Base-by-base conservation (phyloP, 352 stramenopile species). In the Phytopythium ostracodes region DNA sequence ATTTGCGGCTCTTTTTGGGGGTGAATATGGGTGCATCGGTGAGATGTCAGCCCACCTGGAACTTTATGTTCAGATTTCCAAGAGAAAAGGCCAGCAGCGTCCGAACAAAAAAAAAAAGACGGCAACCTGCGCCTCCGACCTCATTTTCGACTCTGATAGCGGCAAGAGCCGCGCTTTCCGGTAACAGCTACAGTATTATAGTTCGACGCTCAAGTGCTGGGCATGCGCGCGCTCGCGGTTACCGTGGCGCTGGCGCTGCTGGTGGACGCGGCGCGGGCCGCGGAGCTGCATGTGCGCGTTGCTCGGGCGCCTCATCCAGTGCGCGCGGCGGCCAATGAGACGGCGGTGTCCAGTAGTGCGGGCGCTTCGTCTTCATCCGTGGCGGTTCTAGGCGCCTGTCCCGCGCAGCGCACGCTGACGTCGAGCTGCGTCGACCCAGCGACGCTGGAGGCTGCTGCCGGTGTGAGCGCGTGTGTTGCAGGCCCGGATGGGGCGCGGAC, bases 151-250 rank as follows among this genome's bases (percentile, higher is more conserved):
- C 36, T 42, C 14, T 42, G 10, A 17, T 42, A 42, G 1, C 14
- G 36, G 36, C 2, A n/a, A n/a, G n/a, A n/a, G n/a, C n/a, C n/a
- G n/a, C n/a, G n/a, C n/a, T n/a, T n/a, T n/a, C n/a, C n/a, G n/a
- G n/a, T n/a, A n/a, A n/a, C n/a, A n/a, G n/a, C n/a, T n/a, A 44
- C 18, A 14, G 15, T 14, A 8, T n/a, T n/a, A n/a, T n/a, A n/a
- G n/a, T n/a, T n/a, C n/a, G 4, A n/a, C 11, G 3, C 15, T n/a
- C 75, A 77, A 42, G 44, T 38, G 42, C 65, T 62, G 59, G 58
- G 59, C 31, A 47, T 59, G 53, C 53, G 53, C 31, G 20, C 53
- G 35, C 35, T 59, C n/a, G 33, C 35, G 33, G 53, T 59, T 20
- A 1, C 20, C 31, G 17, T 38, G 29, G 29, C 56, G 44, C 43